These are phyloP conservation scores for Gryganskiella cystojenkinii DNA, from an alignment of 192 early-diverging fungal species.

Conservation along the genomic window DNA sequence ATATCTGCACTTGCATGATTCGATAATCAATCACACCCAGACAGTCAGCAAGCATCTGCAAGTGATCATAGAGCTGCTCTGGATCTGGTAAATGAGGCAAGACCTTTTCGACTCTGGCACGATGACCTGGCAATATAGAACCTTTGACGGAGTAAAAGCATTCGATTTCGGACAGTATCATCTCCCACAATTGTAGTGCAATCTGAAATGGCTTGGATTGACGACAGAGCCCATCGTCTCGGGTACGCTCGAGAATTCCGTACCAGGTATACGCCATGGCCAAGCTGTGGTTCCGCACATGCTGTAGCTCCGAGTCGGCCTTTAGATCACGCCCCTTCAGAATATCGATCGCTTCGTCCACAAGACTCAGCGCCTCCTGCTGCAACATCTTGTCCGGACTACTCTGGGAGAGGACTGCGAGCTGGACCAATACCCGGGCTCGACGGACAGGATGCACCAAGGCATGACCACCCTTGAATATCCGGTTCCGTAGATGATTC, in stretches of 20 bases:
- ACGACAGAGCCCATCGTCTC: constrained; percentile 30
- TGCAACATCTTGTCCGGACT: constrained; percentile 4
- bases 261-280: constrained; percentile 69
- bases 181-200: constrained; percentile 71
- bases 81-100: constrained; percentile 56
- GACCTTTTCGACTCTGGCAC: constrained; percentile 32
- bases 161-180: constrained; percentile 57
- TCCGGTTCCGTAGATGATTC: constrained; percentile 3
- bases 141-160: constrained; percentile 42
- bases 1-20: constrained; percentile 62
- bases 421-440: constrained; percentile 45
- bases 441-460: constrained; percentile 42
- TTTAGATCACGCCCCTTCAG: constrained; percentile 45
- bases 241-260: constrained; percentile 60
- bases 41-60: constrained; percentile 69
- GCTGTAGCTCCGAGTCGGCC: constrained; percentile 49
- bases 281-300: constrained; percentile 64
- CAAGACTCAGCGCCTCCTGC: constrained; percentile 17
- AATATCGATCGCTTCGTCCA: constrained; percentile 51
- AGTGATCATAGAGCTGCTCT: constrained; percentile 60
- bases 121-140: background rate
- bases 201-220: constrained; percentile 57
- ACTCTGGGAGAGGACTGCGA: constrained; percentile 23
- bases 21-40: constrained; percentile 67
- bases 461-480: constrained; percentile 16